These are phyloP conservation scores for Ceratocystiopsis sp. DNA, from an alignment of 2,329 filamentous ascomycete genomes.

Conservation along the genomic window DNA sequence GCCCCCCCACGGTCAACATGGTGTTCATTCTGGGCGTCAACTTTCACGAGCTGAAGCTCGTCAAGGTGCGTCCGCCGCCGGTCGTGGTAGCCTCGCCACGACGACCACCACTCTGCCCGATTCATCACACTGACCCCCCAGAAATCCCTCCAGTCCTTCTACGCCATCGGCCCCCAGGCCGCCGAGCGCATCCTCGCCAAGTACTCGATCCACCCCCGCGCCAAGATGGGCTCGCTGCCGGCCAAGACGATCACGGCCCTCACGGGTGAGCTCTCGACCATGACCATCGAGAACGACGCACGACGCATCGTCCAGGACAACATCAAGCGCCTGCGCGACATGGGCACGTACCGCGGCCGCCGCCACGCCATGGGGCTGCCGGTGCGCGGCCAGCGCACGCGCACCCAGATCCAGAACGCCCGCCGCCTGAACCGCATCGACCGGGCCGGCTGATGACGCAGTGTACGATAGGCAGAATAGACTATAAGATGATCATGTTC, in stretches of 20 bases:
- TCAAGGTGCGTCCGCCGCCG: conserved; percentile 44
- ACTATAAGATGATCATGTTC: no score
- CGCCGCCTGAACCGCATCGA: conserved; percentile 45
- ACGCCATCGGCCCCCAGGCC: conserved; percentile 57
- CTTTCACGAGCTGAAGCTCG: conserved; percentile 68
- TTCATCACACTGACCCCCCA: conserved; percentile 11
- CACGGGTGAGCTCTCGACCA: conserved; percentile 68
- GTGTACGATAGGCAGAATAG: not conserved
- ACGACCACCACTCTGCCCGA: conserved; percentile 1
- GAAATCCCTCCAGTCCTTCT: conserved; percentile 72
- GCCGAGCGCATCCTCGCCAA: conserved; percentile 69
- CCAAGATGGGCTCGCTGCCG: conserved; percentile 57
- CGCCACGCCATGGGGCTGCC: conserved; percentile 87
- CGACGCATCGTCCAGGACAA: conserved; percentile 64
- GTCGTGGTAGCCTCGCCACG: not conserved
- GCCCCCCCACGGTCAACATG: conserved; percentile 15
- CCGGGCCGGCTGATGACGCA: conserved; percentile 20
- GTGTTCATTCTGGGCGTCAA: conserved; percentile 76
- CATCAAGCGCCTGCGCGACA: conserved; percentile 72
- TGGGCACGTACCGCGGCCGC: conserved; percentile 75
- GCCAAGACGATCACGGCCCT: conserved; percentile 66
- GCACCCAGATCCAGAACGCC: conserved; percentile 49
- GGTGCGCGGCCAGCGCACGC: conserved; percentile 77
- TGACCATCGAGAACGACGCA: conserved; percentile 90
- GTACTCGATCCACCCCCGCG: conserved; percentile 71